Evolutionary conservation across 768 basidiomycete species (phyloP), one percentile per base, ranked within the genome.

Genomic region (Mycena indigotica): DNA sequence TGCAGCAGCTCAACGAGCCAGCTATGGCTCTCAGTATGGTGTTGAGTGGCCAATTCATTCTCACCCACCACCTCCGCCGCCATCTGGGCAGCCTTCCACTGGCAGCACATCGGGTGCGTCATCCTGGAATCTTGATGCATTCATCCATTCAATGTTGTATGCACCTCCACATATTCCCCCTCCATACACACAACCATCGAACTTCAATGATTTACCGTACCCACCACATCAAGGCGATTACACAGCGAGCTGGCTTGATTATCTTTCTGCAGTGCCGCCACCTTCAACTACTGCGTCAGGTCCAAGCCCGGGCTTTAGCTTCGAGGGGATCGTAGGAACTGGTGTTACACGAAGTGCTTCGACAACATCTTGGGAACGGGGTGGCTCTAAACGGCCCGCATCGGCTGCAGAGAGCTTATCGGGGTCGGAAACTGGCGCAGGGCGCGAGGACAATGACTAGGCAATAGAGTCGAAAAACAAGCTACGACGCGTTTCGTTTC

Each of bases 101-200:
- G 19, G 16, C 35, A 28, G 45, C 56, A 28, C 50, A 39, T 54
- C 57, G 55, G 61, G 61, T 63, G 61, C 61, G 61, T 63, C 57
- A 25, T 63, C 61, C 57, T 59, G 61, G 61, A 63, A 63, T 63
- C 25, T 63, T 56, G 61, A 63, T 54, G 41, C 48, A 29, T 63
- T 63, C 61, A 63, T 63, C 55, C 29, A 63, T 56, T 58, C 61
- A 59, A 59, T 63, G 24, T 50, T 63, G 46, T 45, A 53, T 41
- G 45, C 61, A 35, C n/a, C n/a, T n/a, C n/a, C n/a, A n/a, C n/a
- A n/a, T n/a, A 6, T 12, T 15, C 48, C 48, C 13, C 25, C 48
- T 29, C 24, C 23, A 15, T 15, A 15, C 21, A 50, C 61, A 30
- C 48, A 21, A 10, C 44, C 44, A 21, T 23, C 44, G 10, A 8